These are phyloP conservation scores for Metarhizium guizhouense DNA, from an alignment of 2,329 filamentous ascomycete genomes.

Conservation along the genomic window DNA sequence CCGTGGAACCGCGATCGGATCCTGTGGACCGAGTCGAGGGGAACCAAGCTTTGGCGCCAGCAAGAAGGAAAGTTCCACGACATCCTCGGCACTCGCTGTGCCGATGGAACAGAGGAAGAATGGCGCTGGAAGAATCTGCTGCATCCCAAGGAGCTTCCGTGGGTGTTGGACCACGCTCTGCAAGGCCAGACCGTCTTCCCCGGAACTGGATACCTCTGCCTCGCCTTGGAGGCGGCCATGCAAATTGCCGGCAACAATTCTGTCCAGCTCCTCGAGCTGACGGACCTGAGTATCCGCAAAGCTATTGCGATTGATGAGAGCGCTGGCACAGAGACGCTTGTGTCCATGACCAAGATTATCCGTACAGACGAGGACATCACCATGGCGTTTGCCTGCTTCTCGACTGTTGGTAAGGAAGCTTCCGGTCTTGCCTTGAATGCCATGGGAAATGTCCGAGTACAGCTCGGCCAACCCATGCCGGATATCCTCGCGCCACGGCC, in stretches of 20 bases:
- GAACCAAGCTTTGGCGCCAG: too few relatives aligned
- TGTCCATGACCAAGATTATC: too few relatives aligned
- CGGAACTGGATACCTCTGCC: conserved; percentile 24
- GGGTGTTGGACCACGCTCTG: conserved; percentile 20
- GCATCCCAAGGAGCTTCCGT: conserved; percentile 14
- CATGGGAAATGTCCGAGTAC: too few relatives aligned
- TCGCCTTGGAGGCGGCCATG: conserved; percentile 15
- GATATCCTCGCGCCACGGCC: too few relatives aligned
- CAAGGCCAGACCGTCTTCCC: conserved; percentile 24
- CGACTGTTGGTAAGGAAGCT: too few relatives aligned
- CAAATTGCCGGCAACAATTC: neutral
- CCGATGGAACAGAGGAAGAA: too few relatives aligned
- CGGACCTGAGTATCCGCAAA: neutral
- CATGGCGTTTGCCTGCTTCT: too few relatives aligned
- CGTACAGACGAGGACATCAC: too few relatives aligned
- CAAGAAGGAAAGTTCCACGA: neutral
- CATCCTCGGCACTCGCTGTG: neutral
- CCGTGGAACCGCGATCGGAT: neutral
- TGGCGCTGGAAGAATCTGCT: conserved; percentile 14
- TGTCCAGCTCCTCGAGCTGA: neutral
- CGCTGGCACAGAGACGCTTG: too few relatives aligned
- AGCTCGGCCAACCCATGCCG: too few relatives aligned
- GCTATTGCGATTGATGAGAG: too few relatives aligned
- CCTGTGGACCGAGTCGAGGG: neutral
- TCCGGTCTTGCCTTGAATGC: too few relatives aligned